phyloP scores from a whole-genome alignment of 768 basidiomycete species.

The Dioszegia aurantiaca region DNA sequence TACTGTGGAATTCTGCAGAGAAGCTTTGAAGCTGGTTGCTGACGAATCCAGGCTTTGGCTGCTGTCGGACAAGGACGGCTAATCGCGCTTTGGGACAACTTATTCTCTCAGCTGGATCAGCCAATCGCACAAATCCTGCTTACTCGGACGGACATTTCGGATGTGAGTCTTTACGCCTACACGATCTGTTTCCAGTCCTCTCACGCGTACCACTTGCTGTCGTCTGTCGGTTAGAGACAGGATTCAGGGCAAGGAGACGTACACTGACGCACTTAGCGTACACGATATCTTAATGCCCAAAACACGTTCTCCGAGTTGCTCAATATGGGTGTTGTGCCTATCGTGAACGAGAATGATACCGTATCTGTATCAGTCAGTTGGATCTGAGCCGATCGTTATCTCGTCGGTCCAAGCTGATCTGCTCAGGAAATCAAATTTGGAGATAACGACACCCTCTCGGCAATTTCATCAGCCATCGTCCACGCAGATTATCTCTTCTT shows the following conservation, averaged over 20 bases:
- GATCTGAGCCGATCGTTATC: not conserved
- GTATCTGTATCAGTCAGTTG: slow-evolving; percentile 81
- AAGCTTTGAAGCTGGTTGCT: not conserved
- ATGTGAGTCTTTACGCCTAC: no score
- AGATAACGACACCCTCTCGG: slow-evolving; percentile 96
- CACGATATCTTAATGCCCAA: slow-evolving; percentile 91
- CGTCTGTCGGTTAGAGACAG: slow-evolving; percentile 7
- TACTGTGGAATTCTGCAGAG: no score
- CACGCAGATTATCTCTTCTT: slow-evolving; percentile 97
- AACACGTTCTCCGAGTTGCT: slow-evolving; percentile 91
- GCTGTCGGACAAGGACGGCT: slow-evolving; percentile 95
- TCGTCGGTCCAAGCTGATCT: not conserved
- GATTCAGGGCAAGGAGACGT: not conserved
- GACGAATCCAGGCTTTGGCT: slow-evolving; percentile 70
- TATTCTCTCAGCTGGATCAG: slow-evolving; percentile 89
- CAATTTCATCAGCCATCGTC: slow-evolving; percentile 95
- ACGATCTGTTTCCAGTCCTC: no score
- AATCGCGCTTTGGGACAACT: slow-evolving; percentile 94
- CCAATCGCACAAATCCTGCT: slow-evolving; percentile 93
- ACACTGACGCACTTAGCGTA: slow-evolving; percentile 60
- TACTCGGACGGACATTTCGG: slow-evolving; percentile 94
- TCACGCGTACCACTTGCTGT: no score
- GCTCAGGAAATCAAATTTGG: slow-evolving; percentile 97
- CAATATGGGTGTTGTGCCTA: slow-evolving; percentile 90
- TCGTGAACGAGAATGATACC: slow-evolving; percentile 99